A percentile compares a stretch with the other conserved stretches of the same genome.
Evolutionary conservation across 1,284 basidiomycete genomes (phyloP).

Genomic region (Butyriboletus appendiculatus): DNA sequence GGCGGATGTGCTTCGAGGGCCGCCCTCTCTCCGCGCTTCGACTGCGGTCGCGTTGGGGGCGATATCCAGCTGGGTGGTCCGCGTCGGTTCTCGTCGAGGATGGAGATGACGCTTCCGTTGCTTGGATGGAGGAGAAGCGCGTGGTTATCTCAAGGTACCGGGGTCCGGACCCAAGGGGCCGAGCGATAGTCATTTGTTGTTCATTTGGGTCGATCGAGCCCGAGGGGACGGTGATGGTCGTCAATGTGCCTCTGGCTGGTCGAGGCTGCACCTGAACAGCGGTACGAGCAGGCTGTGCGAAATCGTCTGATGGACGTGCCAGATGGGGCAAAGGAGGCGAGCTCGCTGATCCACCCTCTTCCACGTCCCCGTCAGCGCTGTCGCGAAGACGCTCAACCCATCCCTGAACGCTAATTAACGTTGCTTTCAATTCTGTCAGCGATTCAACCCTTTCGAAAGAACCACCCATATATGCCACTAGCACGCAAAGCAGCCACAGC

Average conservation of each 20-base stretch:
- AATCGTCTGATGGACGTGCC: constrained; percentile 10
- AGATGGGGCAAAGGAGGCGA: constrained; percentile 26
- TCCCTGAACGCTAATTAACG: constrained; percentile 28
- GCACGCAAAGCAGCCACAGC: constrained; percentile 32
- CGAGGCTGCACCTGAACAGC: constrained; percentile 6
- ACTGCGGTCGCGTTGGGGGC: constrained; percentile 15
- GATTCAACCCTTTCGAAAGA: constrained; percentile 17
- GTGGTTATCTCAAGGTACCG: constrained; percentile 14
- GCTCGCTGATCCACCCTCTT: constrained; percentile 23
- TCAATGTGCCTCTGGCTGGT: constrained; percentile 2
- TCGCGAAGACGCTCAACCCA: constrained; percentile 21
- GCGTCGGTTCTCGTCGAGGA: constrained; percentile 2
- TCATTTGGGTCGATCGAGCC: constrained; percentile 1
- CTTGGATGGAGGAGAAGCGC: no score
- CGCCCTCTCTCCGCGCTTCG: constrained; percentile 27
- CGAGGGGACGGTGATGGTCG: constrained; percentile 8
- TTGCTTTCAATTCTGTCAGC: constrained; percentile 25
- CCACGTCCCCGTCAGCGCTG: constrained; percentile 18
- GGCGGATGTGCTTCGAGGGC: constrained; percentile 29
- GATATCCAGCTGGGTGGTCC: constrained; percentile 4
- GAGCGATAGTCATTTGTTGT: background rate
- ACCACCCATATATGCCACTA: constrained; percentile 20
- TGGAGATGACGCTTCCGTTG: constrained; percentile 6
- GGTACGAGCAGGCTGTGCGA: constrained; percentile 13
- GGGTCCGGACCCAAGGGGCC: constrained; percentile 8